A percentile compares a stretch with the other conserved stretches of the same genome.
phyloP scores from a whole-genome alignment of 2,329 filamentous ascomycete genomes.

The Fusarium longipes region DNA sequence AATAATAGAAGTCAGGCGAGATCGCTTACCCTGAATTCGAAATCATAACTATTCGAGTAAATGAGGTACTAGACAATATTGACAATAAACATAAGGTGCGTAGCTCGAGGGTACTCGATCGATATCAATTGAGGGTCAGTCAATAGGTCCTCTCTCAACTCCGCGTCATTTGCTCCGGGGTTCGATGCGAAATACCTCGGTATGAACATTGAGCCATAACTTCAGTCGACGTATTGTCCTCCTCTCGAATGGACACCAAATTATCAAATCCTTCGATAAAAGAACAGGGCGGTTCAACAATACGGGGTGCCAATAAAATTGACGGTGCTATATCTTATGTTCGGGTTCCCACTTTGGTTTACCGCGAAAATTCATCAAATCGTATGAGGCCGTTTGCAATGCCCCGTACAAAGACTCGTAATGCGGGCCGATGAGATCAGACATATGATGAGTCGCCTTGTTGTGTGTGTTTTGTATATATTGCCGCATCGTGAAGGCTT shows the following conservation, averaged over 20 bases:
- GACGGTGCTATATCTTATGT: background rate
- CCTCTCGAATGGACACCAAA: background rate
- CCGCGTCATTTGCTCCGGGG: background rate
- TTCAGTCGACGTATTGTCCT: background rate
- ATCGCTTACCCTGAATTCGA: background rate
- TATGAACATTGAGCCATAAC: background rate
- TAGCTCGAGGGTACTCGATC: background rate
- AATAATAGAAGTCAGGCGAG: background rate
- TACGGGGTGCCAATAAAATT: too few species aligned
- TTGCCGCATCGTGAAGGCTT: background rate
- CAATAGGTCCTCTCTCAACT: background rate
- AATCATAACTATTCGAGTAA: background rate
- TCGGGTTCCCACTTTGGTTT: background rate
- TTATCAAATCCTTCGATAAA: background rate
- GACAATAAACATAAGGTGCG: accelerated
- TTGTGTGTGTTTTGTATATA: background rate
- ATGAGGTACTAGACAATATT: background rate
- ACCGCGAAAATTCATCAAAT: slow-evolving; percentile 3
- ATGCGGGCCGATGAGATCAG: slow-evolving; percentile 11
- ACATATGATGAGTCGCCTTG: slow-evolving; percentile 2
- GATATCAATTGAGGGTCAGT: background rate
- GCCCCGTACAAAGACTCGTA: slow-evolving; percentile 8
- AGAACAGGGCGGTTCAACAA: background rate
- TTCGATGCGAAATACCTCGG: background rate
- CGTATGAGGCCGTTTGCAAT: slow-evolving; percentile 32